A percentile compares a stretch with the other conserved stretches of the same genome.
phyloP scores from a whole-genome alignment of 768 basidiomycete genomes.

The Suillus ampliporus region DNA sequence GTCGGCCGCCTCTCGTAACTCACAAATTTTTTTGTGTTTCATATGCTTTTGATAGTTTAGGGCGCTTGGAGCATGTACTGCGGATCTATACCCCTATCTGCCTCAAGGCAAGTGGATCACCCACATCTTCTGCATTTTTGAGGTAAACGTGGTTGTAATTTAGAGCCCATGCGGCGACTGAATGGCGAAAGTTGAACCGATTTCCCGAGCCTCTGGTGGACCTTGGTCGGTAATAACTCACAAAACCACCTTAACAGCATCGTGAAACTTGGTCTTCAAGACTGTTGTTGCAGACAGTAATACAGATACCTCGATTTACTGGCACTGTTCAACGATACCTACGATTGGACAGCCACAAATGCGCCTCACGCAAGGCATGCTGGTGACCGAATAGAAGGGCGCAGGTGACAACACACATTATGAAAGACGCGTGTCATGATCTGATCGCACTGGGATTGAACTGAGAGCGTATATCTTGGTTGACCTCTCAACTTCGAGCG shows the following conservation, averaged over 20 bases:
- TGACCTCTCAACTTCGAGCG: not conserved
- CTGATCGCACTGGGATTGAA: slow-evolving; percentile 1
- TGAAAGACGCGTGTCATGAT: slow-evolving; percentile 8
- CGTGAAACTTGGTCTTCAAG: not conserved
- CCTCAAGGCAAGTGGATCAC: slow-evolving; percentile 4
- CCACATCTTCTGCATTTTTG: not conserved
- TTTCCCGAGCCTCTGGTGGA: not conserved
- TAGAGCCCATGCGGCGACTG: not conserved
- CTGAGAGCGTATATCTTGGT: not conserved
- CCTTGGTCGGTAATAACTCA: not conserved
- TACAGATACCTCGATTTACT: not conserved
- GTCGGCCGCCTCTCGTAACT: not conserved
- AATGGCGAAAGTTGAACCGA: not conserved
- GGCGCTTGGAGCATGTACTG: not conserved
- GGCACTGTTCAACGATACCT: not conserved
- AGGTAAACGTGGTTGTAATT: not conserved
- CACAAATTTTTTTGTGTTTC: not conserved
- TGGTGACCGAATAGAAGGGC: not conserved
- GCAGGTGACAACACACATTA: not conserved
- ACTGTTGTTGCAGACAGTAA: not conserved
- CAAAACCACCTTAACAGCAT: not conserved
- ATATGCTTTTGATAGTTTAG: not conserved
- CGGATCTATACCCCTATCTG: not conserved
- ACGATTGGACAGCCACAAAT: not conserved
- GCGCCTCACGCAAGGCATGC: slow-evolving; percentile 4